Percentiles rank a stretch among this genome's conserved stretches.
These are phyloP conservation scores for Fennellomyces sp. DNA, from an alignment of 371 early-diverging fungal genomes.

Conservation along the genomic window DNA sequence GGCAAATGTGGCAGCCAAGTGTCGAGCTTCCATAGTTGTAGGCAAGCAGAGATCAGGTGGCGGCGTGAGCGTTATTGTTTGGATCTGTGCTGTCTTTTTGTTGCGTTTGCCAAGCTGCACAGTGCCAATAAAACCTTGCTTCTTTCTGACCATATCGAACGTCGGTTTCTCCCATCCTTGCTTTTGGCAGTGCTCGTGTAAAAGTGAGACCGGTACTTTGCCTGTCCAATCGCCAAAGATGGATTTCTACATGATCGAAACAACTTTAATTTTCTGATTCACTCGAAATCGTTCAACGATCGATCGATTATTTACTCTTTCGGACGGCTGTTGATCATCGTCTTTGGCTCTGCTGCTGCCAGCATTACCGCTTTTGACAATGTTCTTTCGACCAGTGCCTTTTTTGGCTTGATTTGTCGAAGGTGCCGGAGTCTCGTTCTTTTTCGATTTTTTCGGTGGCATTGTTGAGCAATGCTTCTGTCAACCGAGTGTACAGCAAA, in stretches of 20 bases:
- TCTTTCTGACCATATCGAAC: conserved; percentile 50
- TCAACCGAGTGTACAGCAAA: too few relatives aligned
- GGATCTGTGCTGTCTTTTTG: conserved; percentile 71
- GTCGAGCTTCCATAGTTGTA: conserved; percentile 75
- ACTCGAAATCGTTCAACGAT: background rate
- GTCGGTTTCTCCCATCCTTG: conserved; percentile 77
- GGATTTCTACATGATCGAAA: conserved; percentile 11
- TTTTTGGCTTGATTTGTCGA: conserved; percentile 3
- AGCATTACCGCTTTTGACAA: conserved; percentile 46
- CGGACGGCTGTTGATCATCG: conserved; percentile 17
- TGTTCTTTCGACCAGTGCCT: conserved; percentile 14
- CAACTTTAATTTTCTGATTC: background rate
- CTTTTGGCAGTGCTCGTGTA: conserved; percentile 82
- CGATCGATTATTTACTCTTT: conserved; percentile 1
- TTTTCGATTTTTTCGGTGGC: conserved; percentile 4
- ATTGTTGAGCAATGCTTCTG: background rate
- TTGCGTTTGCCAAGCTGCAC: conserved; percentile 70
- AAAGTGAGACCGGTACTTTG: conserved; percentile 77
- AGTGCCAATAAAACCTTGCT: conserved; percentile 57
- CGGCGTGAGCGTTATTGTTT: conserved; percentile 47
- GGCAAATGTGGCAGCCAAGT: conserved; percentile 81
- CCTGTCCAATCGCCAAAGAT: conserved; percentile 87
- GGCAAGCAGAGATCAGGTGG: conserved; percentile 41
- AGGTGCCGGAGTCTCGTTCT: conserved; percentile 8
- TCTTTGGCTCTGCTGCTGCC: conserved; percentile 16